A percentile compares a stretch with the other conserved stretches of the same genome.
Evolutionary conservation across 129 eudicot species (phyloP).

Genomic region (Artemisia annua): DNA sequence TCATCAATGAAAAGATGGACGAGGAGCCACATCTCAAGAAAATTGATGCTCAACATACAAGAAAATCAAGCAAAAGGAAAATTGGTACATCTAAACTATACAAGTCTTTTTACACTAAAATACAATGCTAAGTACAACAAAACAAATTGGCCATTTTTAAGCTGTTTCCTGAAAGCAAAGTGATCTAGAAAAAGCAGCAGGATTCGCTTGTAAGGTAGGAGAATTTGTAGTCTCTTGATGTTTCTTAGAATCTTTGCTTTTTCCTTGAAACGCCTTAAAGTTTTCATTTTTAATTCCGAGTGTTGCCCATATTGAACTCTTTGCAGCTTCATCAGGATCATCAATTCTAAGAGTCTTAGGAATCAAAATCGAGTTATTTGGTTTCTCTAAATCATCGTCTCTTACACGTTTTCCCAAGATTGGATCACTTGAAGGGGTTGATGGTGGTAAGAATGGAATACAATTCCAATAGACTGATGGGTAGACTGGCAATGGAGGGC

Average conservation of each 20-base stretch:
- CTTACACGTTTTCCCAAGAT: slow-evolving; percentile 74
- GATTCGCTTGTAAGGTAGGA: slow-evolving; percentile 60
- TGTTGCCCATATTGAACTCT: slow-evolving; percentile 85
- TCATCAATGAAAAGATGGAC: slow-evolving; percentile 13
- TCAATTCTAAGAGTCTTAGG: slow-evolving; percentile 91
- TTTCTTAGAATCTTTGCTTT: slow-evolving; percentile 43
- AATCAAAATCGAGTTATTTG: slow-evolving; percentile 47
- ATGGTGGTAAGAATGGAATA: slow-evolving; percentile 54
- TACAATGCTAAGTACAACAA: slow-evolving; percentile 16
- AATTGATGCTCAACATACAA: slow-evolving; percentile 14
- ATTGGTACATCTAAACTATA: slow-evolving; percentile 17
- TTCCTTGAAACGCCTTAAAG: slow-evolving; percentile 66
- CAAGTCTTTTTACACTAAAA: slow-evolving; percentile 26
- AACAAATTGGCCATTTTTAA: slow-evolving; percentile 25
- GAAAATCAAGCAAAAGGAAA: slow-evolving; percentile 1
- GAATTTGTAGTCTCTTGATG: slow-evolving; percentile 25
- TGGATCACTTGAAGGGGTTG: slow-evolving; percentile 44
- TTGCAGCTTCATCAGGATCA: slow-evolving; percentile 96
- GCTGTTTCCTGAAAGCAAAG: slow-evolving; percentile 43
- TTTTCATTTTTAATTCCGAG: slow-evolving; percentile 75
- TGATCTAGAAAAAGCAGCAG: slow-evolving; percentile 81
- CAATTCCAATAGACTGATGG: slow-evolving; percentile 76
- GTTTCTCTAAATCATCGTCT: slow-evolving; percentile 35
- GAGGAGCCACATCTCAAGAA: slow-evolving; percentile 10
- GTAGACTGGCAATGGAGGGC: slow-evolving; percentile 55